These are phyloP conservation scores for Cladophialophora psammophila DNA, from an alignment of 2,329 filamentous ascomycete genomes.

Conservation along the genomic window DNA sequence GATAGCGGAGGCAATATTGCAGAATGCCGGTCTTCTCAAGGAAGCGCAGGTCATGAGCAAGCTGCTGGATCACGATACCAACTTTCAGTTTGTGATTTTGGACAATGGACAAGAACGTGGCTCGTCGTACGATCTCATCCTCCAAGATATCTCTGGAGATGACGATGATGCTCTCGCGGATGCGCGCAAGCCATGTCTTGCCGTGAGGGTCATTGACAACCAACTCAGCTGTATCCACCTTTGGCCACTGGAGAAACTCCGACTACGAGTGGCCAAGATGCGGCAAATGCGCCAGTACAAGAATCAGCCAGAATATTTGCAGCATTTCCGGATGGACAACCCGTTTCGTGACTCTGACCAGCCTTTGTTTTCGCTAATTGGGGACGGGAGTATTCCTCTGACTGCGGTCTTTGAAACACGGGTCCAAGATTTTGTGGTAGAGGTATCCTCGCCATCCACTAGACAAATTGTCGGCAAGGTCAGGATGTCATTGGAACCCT, in stretches of 20 bases:
- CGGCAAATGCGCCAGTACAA: constrained; percentile 96
- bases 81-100: constrained; percentile 93
- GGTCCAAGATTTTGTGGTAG: constrained; percentile 91
- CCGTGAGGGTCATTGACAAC: constrained; percentile 89
- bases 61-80: constrained; percentile 88
- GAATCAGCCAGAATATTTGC: constrained; percentile 90
- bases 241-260: constrained; percentile 93
- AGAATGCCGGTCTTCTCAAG: constrained; percentile 86
- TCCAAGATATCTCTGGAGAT: constrained; percentile 87
- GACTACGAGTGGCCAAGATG: constrained; percentile 87
- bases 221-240: constrained; percentile 83
- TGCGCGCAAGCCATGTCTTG: constrained; percentile 86
- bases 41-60: constrained; percentile 99
- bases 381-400: constrained; percentile 90
- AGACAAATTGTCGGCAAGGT: constrained; percentile 89
- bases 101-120: constrained; percentile 86
- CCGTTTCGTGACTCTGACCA: constrained; percentile 91
- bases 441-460: constrained; percentile 91
- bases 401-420: constrained; percentile 92
- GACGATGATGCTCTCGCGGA: constrained; percentile 83
- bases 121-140: constrained; percentile 94
- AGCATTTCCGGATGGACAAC: constrained; percentile 90
- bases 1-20: constrained; percentile 90
- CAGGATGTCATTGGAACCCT: constrained; percentile 89
- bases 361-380: constrained; percentile 89